Base-by-base conservation (phyloP, 2,329 filamentous ascomycete genomes). In the Neoarthrinium moseri region DNA sequence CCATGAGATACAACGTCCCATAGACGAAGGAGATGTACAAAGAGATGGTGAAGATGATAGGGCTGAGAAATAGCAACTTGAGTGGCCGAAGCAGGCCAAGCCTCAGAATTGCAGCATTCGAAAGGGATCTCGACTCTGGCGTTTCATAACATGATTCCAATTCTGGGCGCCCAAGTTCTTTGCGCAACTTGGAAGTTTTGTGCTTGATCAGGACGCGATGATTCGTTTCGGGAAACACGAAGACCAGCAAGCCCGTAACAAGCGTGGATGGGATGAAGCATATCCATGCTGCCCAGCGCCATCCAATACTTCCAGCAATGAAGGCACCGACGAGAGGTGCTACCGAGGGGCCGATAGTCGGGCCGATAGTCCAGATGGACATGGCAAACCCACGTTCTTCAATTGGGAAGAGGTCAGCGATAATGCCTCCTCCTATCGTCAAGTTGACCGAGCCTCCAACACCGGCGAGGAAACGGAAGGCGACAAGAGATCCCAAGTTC, bases 391-490 rank as follows among this genome's bases (percentile, higher is more conserved):
- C 69, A 45, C 75, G 66, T 55, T 72, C 58, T 48, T 71, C 66
- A 24, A 73, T 58, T 12, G 68, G 68, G 54, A 79, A 74, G n/a
- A 80, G 56, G 53, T 83, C 80, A 5, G 74, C 70, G 44, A 80
- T 78, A 27, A 80, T 70, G 6, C 72, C 78, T 2, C 75, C 77
- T 20, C 75, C 78, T 17, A 81, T 62, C 38, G 81, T 74, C 62
- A 81, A 64, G 32, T 72, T 73, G 2, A 72, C 77, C 2, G 72
- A 75, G 1, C 80, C 81, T 4, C 81, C 77, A 3, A 86, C 61
- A 0, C 83, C 84, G 4, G 77, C 75, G 35, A 81, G 62, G 56
- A 83, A 80, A 11, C 79, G 72, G 56, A 82, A 87, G 2, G 74
- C 71, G 23, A 86, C 75, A 36, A 87, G 71, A 30, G 75, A 64